phyloP scores from a whole-genome alignment of 805 yeast species.

The Schwanniomyces sp. region DNA sequence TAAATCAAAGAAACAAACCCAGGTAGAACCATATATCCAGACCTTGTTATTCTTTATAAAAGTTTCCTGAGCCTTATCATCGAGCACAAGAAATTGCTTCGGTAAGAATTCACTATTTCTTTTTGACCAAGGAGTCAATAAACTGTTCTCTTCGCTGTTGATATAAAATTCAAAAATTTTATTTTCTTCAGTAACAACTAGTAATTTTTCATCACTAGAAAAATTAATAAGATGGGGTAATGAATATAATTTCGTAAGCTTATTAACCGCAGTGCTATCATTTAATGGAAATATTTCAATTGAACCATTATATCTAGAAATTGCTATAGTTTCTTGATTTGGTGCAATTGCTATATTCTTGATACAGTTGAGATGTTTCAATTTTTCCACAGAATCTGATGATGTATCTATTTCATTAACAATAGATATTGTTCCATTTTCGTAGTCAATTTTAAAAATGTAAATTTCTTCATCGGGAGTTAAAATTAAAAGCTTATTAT shows the following conservation, averaged over 20 bases:
- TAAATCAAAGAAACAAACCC: slow-evolving; percentile 77
- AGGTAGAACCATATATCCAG: slow-evolving; percentile 88
- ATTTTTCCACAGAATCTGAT: slow-evolving; percentile 8
- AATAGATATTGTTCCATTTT: slow-evolving; percentile 33
- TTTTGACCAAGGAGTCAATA: slow-evolving; percentile 77
- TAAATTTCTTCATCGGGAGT: slow-evolving; percentile 64
- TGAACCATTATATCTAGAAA: slow-evolving; percentile 65
- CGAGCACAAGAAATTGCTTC: slow-evolving; percentile 50
- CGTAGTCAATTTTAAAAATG: slow-evolving; percentile 35
- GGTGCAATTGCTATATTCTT: slow-evolving; percentile 51
- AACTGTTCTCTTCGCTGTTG: slow-evolving; percentile 18
- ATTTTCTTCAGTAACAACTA: slow-evolving; percentile 72
- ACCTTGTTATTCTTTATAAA: slow-evolving; percentile 48
- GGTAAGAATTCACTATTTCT: slow-evolving; percentile 77
- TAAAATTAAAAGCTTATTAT: slow-evolving; percentile 49
- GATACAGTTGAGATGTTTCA: slow-evolving; percentile 39
- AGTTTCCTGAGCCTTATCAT: slow-evolving; percentile 73
- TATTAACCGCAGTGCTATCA: slow-evolving; percentile 22
- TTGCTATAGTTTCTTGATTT: slow-evolving; percentile 46
- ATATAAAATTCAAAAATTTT: slow-evolving; percentile 68
- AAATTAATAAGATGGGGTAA: slow-evolving; percentile 64
- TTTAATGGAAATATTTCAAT: slow-evolving; percentile 50
- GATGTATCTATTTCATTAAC: slow-evolving; percentile 42
- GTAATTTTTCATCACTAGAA: slow-evolving; percentile 48
- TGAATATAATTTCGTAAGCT: slow-evolving; percentile 59